A percentile compares a stretch with the other conserved stretches of the same genome.
phyloP scores from a whole-genome alignment of 495 filamentous ascomycete species.

The Neurospora sp. region DNA sequence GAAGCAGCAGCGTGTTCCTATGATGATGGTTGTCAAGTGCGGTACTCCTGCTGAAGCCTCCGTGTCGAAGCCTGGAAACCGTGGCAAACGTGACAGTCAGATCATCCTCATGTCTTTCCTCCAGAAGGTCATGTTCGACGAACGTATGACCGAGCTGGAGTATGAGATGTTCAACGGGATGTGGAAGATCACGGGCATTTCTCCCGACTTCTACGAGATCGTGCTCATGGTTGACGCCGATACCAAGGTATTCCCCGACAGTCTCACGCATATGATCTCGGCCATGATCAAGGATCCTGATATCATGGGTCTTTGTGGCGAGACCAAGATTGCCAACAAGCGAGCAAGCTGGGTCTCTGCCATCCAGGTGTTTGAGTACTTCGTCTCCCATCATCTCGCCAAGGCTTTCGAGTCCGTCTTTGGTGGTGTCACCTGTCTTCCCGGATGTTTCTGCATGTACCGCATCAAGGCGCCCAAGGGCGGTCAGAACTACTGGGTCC shows the following conservation, averaged over 20 bases:
- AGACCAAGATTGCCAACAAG: conserved; percentile 99
- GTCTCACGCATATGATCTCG: conserved; percentile 94
- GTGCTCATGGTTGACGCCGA: conserved; percentile 99
- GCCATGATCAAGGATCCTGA: conserved; percentile 99
- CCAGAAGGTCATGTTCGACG: conserved; percentile 99
- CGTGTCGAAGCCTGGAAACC: conserved; percentile 83
- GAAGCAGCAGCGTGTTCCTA: conserved; percentile 96
- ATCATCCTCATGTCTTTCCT: conserved; percentile 99
- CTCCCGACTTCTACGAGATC: conserved; percentile 93
- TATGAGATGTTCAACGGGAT: conserved; percentile 99
- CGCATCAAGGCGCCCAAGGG: conserved; percentile 98
- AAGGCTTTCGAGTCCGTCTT: conserved; percentile 99
- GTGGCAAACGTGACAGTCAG: conserved; percentile 96
- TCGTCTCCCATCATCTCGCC: conserved; percentile 92
- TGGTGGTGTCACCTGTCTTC: conserved; percentile 97
- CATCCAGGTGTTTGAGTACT: conserved; percentile 99
- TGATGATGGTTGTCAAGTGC: conserved; percentile 96
- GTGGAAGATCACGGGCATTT: conserved; percentile 96
- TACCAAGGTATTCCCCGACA: conserved; percentile 98
- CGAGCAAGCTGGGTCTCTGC: conserved; percentile 87
- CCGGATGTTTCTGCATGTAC: conserved; percentile 99
- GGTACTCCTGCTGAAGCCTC: conserved; percentile 80
- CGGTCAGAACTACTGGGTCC: conserved; percentile 98
- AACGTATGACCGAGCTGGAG: conserved; percentile 99
- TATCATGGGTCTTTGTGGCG: conserved; percentile 95